Conservation (phyloP, 2,329 filamentous ascomycete species). For the Trichoderma asperellum region DNA sequence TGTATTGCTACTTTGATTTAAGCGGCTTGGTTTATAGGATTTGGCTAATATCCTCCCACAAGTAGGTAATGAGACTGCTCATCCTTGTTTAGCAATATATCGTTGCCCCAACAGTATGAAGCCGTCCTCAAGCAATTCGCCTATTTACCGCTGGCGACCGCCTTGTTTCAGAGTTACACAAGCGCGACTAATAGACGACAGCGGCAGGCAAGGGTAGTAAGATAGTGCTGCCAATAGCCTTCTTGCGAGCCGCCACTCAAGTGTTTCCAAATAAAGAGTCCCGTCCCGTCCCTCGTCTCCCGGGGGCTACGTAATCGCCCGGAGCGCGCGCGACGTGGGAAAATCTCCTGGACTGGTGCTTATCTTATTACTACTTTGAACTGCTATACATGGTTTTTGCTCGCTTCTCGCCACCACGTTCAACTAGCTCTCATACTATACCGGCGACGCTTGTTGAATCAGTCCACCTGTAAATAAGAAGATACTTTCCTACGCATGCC, state of each 20-base stretch:
- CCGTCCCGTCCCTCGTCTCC: not conserved
- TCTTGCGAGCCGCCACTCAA: not conserved
- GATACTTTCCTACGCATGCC: not conserved
- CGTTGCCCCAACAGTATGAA: not conserved
- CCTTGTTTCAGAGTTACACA: not conserved
- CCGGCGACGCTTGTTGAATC: not conserved
- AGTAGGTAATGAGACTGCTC: not conserved
- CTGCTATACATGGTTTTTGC: not conserved
- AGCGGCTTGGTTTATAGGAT: not conserved
- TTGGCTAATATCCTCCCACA: not conserved
- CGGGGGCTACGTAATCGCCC: not conserved
- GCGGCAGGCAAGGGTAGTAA: not conserved
- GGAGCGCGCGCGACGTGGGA: not conserved
- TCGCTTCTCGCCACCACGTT: not conserved
- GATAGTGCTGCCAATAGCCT: not conserved
- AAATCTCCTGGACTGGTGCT: constrained; percentile 21
- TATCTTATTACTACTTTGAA: not conserved
- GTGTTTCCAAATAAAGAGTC: not conserved
- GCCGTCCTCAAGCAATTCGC: not conserved
- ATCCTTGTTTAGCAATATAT: not conserved
- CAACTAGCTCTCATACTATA: not conserved
- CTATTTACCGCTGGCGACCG: not conserved
- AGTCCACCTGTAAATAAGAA: not conserved
- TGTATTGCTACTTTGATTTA: not conserved
- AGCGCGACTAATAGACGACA: not conserved